Base-by-base conservation (phyloP, 257 asterid genomes). In the Salvia hispanica region DNA sequence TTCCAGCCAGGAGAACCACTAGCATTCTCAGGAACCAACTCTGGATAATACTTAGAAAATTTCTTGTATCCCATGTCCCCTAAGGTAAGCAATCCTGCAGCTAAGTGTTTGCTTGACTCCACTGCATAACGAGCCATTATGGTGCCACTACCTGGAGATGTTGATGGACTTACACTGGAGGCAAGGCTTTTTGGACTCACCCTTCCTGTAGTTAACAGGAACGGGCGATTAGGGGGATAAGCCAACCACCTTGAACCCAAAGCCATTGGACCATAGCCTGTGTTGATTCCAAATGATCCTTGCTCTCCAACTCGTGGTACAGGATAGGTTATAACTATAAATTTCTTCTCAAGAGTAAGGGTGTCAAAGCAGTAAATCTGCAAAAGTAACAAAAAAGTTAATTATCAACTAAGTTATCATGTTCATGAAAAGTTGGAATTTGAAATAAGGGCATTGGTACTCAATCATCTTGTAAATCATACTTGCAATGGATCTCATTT, bases 211-310 rank as follows among this genome's bases (percentile, higher is more conserved):
- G 75, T 80, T 74, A 80, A 77, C 74, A 78, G 61, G 70, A 81
- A 76, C 6, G 95, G 92, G 47, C 86, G 87, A 67, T 79, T 79
- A 55, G 95, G 86, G 58, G 95, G 71, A 62, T 82, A 88, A 2
- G 92, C 92, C 83, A 88, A 71, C 95, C 95, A 88, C 77, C 95
- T 81, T 67, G 92, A 80, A 61, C 95, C 92, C 80, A 88, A 78
- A 50, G 92, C 90, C 86, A 88, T 77, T 63, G 95, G 90, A 60
- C 95, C 95, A 60, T 83, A 85, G 13, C 86, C 90, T 2, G 85
- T 82, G 76, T 79, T 78, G 65, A 88, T 75, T 16, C 83, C 87
- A 68, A 79, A 76, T 50, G 79, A 72, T 71, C 88, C 90, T 76
- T 75, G 90, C 59, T 81, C 90, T 66, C 89, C 92, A 15, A 77